Conservation (phyloP, 257 asterid genomes). For the Prunella vulgaris region DNA sequence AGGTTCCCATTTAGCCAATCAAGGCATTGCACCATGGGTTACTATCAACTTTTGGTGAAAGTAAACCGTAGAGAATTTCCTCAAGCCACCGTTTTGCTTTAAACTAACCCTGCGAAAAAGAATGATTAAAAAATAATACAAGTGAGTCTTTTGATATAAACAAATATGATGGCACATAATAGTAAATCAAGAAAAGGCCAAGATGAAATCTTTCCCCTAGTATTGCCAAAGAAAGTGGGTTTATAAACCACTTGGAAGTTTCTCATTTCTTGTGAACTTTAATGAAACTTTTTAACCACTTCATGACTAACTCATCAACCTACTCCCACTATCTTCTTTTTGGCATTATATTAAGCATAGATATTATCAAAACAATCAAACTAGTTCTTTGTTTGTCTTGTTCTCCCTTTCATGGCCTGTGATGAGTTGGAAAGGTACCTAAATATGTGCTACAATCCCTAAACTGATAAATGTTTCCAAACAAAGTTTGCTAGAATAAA, state of each 20-base stretch:
- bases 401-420: slow-evolving; percentile 1
- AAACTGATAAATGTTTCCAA: not conserved
- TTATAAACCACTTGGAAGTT: slow-evolving; percentile 10
- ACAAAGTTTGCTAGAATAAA: not conserved
- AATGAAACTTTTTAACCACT: slow-evolving; percentile 33
- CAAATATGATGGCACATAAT: not conserved
- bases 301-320: slow-evolving; percentile 22
- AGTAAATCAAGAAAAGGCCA: slow-evolving; percentile 26
- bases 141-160: not conserved
- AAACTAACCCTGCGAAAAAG: slow-evolving; percentile 1
- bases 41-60: slow-evolving; percentile 17
- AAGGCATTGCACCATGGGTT: slow-evolving; percentile 5
- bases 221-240: slow-evolving; percentile 16
- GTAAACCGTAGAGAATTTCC: slow-evolving; percentile 15
- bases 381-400: slow-evolving; percentile 7
- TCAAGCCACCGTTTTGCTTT: slow-evolving; percentile 5
- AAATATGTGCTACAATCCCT: not conserved
- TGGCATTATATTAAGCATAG: slow-evolving; percentile 1
- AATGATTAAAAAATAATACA: slow-evolving; percentile 1
- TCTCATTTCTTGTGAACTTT: slow-evolving; percentile 18
- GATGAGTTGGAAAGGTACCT: slow-evolving; percentile 6
- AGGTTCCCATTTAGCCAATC: slow-evolving; percentile 15
- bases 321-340: slow-evolving; percentile 24
- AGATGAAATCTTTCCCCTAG: slow-evolving; percentile 25
- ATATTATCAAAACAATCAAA: slow-evolving; percentile 14